These are phyloP conservation scores for Pseudogymnoascus sp. DNA, from an alignment of 2,329 filamentous ascomycete genomes.

Conservation along the genomic window DNA sequence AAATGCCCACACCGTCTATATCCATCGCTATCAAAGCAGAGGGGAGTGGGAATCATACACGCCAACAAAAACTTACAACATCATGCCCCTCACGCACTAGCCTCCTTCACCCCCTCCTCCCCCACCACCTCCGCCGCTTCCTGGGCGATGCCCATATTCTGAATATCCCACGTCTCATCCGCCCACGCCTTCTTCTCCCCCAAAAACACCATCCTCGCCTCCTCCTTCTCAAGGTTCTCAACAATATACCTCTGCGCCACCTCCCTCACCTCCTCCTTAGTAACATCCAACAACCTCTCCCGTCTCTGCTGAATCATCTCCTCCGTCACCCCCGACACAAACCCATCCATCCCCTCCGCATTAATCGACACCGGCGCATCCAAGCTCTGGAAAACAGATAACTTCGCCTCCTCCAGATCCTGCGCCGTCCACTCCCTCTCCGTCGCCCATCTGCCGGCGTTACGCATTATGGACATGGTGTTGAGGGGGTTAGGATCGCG, in stretches of 20 bases:
- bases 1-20: not conserved
- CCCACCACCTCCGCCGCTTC: constrained; percentile 18
- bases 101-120: constrained; percentile 23
- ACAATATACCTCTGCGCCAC: constrained; percentile 80
- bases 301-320: constrained; percentile 70
- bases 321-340: constrained; percentile 76
- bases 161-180: constrained; percentile 64
- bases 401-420: constrained; percentile 92
- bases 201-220: constrained; percentile 64
- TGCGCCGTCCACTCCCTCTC: constrained; percentile 74
- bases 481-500: constrained; percentile 92
- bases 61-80: constrained; percentile 18
- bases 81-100: constrained; percentile 13
- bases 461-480: constrained; percentile 75
- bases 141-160: constrained; percentile 64
- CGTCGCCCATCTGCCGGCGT: constrained; percentile 74
- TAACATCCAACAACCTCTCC: constrained; percentile 81
- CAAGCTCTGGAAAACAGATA: constrained; percentile 84
- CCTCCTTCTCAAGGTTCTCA: constrained; percentile 50
- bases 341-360: constrained; percentile 77
- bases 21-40: constrained; percentile 6
- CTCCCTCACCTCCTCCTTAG: constrained; percentile 67
- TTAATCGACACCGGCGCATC: constrained; percentile 86
- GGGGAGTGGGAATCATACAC: constrained; percentile 11
- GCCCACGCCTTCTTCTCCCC: constrained; percentile 79